These are phyloP conservation scores for Protostelium mycophagum DNA, from an alignment of 78 protist genomes.

Conservation along the genomic window DNA sequence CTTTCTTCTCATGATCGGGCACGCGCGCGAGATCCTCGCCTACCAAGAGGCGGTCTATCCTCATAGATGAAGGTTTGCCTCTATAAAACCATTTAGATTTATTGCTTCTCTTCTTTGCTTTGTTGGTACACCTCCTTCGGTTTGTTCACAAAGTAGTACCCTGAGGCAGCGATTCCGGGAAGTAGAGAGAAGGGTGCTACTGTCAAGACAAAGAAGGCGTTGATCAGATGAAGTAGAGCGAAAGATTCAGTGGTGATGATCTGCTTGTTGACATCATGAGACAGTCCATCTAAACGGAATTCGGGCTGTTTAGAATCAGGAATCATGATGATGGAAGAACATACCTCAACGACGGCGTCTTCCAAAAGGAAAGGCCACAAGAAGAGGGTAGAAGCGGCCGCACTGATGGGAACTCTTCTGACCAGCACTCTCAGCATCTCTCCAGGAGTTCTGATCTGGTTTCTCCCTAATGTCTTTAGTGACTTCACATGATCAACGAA, in stretches of 20 bases:
- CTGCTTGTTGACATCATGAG: not conserved
- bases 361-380: not conserved
- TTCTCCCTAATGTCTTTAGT: not conserved
- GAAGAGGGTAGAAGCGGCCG: not conserved
- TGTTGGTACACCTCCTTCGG: too few relatives aligned
- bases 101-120: too few relatives aligned
- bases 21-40: too few relatives aligned
- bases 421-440: not conserved
- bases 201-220: not conserved
- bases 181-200: not conserved
- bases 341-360: not conserved
- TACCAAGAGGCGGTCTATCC: too few relatives aligned
- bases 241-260: not conserved
- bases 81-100: too few relatives aligned
- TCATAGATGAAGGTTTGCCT: too few relatives aligned
- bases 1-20: too few relatives aligned
- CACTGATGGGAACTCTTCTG: not conserved
- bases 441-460: not conserved
- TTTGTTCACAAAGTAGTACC: too few relatives aligned
- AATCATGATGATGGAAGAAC: not conserved
- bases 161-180: too few relatives aligned
- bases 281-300: not conserved
- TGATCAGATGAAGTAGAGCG: not conserved
- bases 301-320: not conserved
- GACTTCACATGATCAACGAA: too few relatives aligned